phyloP scores from a whole-genome alignment of 805 yeast genomes.

The Wickerhamomyces ciferrii region DNA sequence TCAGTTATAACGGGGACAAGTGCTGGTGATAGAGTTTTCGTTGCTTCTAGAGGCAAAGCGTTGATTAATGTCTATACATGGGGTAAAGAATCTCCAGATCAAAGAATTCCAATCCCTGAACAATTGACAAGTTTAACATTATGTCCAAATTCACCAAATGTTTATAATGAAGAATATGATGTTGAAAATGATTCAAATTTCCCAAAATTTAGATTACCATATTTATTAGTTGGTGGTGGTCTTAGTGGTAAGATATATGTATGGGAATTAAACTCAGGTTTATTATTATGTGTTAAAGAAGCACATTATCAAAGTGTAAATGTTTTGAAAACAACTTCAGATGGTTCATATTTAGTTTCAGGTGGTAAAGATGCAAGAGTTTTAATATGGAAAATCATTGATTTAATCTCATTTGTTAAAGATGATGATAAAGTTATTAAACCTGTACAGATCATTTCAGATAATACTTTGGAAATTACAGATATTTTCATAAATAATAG shows the following conservation, averaged over 20 bases:
- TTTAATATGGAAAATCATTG: constrained; percentile 65
- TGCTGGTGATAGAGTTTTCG: constrained; percentile 36
- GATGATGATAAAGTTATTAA: constrained; percentile 34
- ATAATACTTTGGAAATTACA: constrained; percentile 46
- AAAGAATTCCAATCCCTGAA: constrained; percentile 82
- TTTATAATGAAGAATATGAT: constrained; percentile 15
- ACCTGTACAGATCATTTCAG: constrained; percentile 55
- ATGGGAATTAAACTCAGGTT: constrained; percentile 84
- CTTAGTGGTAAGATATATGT: constrained; percentile 70
- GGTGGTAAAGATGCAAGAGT: constrained; percentile 83
- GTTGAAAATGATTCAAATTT: constrained; percentile 15
- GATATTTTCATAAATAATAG: constrained; percentile 46
- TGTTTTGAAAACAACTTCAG: constrained; percentile 49
- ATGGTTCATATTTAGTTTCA: constrained; percentile 63
- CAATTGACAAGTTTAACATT: constrained; percentile 53
- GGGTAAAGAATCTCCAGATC: constrained; percentile 70
- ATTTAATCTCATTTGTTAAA: constrained; percentile 39
- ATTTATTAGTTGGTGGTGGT: constrained; percentile 71
- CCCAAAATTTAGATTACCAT: constrained; percentile 47
- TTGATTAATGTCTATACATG: constrained; percentile 66
- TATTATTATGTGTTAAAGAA: constrained; percentile 63
- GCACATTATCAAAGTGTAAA: constrained; percentile 81
- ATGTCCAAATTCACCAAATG: constrained; percentile 30
- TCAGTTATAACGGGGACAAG: constrained; percentile 42
- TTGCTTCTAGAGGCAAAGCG: constrained; percentile 68